A percentile compares a stretch with the other conserved stretches of the same genome.
Evolutionary conservation across 192 early-diverging fungal genomes (phyloP).

Genomic region (Linnemannia schmuckeri): DNA sequence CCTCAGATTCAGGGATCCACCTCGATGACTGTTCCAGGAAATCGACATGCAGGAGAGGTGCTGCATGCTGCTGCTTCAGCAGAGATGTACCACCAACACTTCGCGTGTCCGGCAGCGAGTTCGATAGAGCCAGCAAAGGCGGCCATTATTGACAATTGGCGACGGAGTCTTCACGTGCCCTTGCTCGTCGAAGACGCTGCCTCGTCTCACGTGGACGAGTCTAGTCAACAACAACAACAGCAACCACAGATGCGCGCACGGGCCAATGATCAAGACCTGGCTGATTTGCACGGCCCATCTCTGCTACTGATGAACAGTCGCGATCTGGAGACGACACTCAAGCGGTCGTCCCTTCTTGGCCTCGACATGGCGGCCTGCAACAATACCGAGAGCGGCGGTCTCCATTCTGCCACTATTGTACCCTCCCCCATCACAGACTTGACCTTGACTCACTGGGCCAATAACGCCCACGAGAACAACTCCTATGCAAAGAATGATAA

Average conservation of each 20-base stretch:
- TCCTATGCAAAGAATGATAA: not conserved
- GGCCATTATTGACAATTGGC: constrained; percentile 44
- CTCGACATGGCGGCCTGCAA: not conserved
- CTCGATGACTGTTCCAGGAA: not conserved
- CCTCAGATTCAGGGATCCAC: not conserved
- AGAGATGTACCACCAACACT: constrained; percentile 18
- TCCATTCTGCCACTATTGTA: not conserved
- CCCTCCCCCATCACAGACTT: not conserved
- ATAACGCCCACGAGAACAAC: not conserved
- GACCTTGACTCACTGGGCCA: not conserved
- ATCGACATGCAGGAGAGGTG: not conserved
- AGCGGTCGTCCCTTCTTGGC: constrained; percentile 10
- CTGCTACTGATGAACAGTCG: not conserved
- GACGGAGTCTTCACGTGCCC: constrained; percentile 26
- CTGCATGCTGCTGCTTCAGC: constrained; percentile 10
- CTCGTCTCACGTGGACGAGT: not conserved
- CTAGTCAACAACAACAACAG: not conserved
- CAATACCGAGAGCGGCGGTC: not conserved
- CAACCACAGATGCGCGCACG: not conserved
- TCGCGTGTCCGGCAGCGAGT: constrained; percentile 20
- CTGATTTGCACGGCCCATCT: not conserved
- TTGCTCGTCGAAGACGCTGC: constrained; percentile 2
- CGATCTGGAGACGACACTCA: constrained; percentile 15
- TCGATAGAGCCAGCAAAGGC: constrained; percentile 43
- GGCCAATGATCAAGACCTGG: not conserved